Evolutionary conservation across 2,329 filamentous ascomycete genomes (phyloP).

Genomic region (Pseudogymnoascus sp.): DNA sequence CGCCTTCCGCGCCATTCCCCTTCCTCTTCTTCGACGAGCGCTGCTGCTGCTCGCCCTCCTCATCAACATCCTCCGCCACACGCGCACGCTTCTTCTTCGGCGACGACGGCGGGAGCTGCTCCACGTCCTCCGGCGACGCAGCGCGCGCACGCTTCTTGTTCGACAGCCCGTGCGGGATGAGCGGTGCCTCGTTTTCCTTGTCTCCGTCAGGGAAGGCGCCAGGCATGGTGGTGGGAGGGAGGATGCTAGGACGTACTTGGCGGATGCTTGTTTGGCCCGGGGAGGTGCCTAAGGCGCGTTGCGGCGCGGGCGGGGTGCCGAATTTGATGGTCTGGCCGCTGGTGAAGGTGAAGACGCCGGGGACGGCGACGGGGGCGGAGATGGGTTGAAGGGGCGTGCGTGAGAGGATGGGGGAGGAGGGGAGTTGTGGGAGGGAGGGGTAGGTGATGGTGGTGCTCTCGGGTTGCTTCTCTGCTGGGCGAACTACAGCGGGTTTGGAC

Average conservation of each 20-base stretch:
- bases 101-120: constrained; percentile 36
- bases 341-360: constrained; percentile 57
- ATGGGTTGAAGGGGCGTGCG: constrained; percentile 24
- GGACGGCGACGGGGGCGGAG: constrained; percentile 22
- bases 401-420: constrained; percentile 11
- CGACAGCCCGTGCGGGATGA: constrained; percentile 51
- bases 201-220: constrained; percentile 44
- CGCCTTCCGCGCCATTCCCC: too few relatives aligned
- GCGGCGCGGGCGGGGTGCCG: constrained; percentile 33
- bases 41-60: constrained; percentile 32
- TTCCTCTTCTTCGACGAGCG: constrained; percentile 49
- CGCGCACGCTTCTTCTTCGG: constrained; percentile 48
- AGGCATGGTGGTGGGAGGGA: constrained; percentile 39
- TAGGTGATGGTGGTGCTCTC: constrained; percentile 17
- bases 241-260: constrained; percentile 46
- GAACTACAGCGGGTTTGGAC: constrained; percentile 20
- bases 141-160: constrained; percentile 60
- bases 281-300: constrained; percentile 45
- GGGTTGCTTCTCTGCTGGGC: not conserved
- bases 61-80: constrained; percentile 24
- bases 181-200: constrained; percentile 43
- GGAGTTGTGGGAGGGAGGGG: constrained; percentile 21
- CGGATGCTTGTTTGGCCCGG: constrained; percentile 54
- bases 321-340: constrained; percentile 58
- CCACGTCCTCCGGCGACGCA: constrained; percentile 47